Evolutionary conservation across 164 flowering plant species (phyloP).

Genomic region (Chimonanthus salicifolius): DNA sequence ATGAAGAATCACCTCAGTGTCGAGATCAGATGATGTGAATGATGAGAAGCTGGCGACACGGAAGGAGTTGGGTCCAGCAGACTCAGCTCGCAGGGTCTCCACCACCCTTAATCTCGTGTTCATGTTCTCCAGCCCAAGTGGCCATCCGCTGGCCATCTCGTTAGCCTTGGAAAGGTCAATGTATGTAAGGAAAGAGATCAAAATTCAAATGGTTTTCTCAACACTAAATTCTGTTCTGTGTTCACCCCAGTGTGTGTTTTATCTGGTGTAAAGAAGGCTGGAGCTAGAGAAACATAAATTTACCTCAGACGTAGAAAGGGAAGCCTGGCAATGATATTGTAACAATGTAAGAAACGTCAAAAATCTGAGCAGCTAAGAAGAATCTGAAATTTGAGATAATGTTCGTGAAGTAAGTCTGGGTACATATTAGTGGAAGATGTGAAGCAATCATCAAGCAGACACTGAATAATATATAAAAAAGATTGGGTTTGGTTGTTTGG

Average conservation of each 20-base stretch:
- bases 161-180: slow-evolving; percentile 21
- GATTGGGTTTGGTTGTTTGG: no score
- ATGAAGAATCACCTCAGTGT: slow-evolving; percentile 43
- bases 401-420: no score
- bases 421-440: no score
- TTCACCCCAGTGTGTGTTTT: not conserved
- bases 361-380: not conserved
- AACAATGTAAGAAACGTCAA: no score
- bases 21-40: slow-evolving; percentile 56
- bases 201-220: not conserved
- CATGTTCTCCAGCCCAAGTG: slow-evolving; percentile 67
- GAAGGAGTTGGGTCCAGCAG: slow-evolving; percentile 18
- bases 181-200: not conserved
- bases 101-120: slow-evolving; percentile 34
- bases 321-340: not conserved
- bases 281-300: not conserved
- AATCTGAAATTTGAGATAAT: not conserved
- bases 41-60: slow-evolving; percentile 46
- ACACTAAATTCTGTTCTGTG: no score
- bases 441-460: no score
- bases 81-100: slow-evolving; percentile 18
- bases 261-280: not conserved
- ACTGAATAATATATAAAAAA: no score
- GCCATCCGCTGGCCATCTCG: slow-evolving; percentile 55
- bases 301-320: not conserved